Percentiles rank a stretch among this genome's conserved stretches.
phyloP scores from a whole-genome alignment of 176 grass and related monocot genomes.

The Aegilops bicornis region DNA sequence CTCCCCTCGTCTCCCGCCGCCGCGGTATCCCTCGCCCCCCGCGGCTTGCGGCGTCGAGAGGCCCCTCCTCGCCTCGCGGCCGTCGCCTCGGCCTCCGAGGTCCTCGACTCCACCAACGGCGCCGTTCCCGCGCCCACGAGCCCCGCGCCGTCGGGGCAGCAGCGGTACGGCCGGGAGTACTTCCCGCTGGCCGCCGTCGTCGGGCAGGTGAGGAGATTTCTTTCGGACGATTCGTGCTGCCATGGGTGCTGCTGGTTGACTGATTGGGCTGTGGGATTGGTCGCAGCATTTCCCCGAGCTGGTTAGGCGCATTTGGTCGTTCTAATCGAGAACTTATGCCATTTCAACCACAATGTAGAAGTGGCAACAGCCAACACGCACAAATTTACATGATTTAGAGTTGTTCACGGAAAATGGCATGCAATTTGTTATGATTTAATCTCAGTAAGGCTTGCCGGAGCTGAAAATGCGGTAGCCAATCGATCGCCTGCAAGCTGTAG shows the following conservation, averaged over 20 bases:
- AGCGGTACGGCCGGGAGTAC: conserved; percentile 75
- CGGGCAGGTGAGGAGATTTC: conserved; percentile 56
- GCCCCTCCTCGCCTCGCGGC: conserved; percentile 36
- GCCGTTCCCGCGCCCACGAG: conserved; percentile 33
- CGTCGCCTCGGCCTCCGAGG: conserved; percentile 39
- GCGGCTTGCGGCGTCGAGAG: not conserved
- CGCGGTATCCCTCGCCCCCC: not conserved
- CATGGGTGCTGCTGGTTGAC: not conserved
- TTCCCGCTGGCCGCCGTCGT: conserved; percentile 91
- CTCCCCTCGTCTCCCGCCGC: not conserved
- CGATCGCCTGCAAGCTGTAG: not conserved
- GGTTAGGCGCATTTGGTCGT: conserved; percentile 2
- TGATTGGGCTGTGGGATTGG: not conserved
- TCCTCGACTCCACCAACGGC: conserved; percentile 73
- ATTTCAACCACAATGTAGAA: not conserved
- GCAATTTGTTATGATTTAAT: not conserved
- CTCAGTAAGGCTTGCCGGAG: not conserved
- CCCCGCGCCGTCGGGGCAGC: not conserved
- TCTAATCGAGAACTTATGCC: not conserved
- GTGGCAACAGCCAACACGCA: not conserved
- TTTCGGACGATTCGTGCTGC: not conserved
- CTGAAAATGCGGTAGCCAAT: not conserved
- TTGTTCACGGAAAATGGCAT: not conserved
- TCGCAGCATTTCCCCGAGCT: not conserved
- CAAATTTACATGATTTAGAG: not conserved